Evolutionary conservation across 2,329 filamentous ascomycete genomes (phyloP).

Genomic region (Corynespora cassiicola): DNA sequence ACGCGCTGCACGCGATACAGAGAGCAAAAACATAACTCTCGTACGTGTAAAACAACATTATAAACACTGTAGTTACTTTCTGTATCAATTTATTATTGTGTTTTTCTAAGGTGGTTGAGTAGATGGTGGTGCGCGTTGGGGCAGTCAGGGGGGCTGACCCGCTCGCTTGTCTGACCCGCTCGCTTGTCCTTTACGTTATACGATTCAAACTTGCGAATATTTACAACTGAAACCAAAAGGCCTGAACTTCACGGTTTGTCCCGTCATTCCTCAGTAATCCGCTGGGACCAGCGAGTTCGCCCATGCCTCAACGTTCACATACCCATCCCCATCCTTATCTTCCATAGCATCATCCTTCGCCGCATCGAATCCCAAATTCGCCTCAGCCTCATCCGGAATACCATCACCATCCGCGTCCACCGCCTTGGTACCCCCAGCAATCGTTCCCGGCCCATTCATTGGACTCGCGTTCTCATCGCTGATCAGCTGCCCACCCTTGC

Average conservation of each 20-base stretch:
- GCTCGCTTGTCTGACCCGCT: too few relatives aligned
- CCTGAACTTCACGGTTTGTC: neutral
- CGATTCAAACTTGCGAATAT: neutral
- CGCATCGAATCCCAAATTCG: constrained; percentile 48
- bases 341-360: constrained; percentile 49
- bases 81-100: too few relatives aligned
- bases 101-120: too few relatives aligned
- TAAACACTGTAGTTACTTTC: too few relatives aligned
- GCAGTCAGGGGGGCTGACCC: too few relatives aligned
- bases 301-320: constrained; percentile 58
- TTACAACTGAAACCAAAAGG: neutral
- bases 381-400: constrained; percentile 58
- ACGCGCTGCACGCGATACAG: too few relatives aligned
- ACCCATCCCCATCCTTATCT: constrained; percentile 50
- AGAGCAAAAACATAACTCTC: too few relatives aligned
- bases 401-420: constrained; percentile 58
- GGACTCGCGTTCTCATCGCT: constrained; percentile 52
- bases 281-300: constrained; percentile 55
- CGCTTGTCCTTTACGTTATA: too few relatives aligned
- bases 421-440: constrained; percentile 48
- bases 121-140: too few relatives aligned
- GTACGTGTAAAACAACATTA: too few relatives aligned
- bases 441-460: constrained; percentile 49
- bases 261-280: constrained; percentile 17
- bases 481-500: constrained; percentile 54